These are phyloP conservation scores for Pelargonium myrrhifolium DNA, from an alignment of 441 rosid genomes.

Conservation along the genomic window DNA sequence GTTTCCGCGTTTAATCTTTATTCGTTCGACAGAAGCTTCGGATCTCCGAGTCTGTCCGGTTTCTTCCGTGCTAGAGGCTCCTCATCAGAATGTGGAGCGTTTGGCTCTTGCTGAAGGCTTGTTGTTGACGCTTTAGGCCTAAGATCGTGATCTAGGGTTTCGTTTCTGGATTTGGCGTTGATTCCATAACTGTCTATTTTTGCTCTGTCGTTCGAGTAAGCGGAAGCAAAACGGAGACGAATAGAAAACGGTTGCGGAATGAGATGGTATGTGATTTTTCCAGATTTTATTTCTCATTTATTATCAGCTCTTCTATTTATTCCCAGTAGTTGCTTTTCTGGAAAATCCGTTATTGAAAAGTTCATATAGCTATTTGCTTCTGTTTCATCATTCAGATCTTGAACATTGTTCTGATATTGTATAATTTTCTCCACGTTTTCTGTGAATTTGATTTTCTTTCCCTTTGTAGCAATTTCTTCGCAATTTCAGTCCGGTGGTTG, in stretches of 20 bases:
- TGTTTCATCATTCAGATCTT: conserved; percentile 37
- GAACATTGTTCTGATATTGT: conserved; percentile 26
- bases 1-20: background rate
- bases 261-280: conserved; percentile 63
- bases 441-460: background rate
- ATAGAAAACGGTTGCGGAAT: conserved; percentile 51
- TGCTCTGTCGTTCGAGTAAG: conserved; percentile 21
- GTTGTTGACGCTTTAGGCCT: conserved; percentile 25
- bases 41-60: background rate
- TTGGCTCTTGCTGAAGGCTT: conserved; percentile 27
- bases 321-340: background rate
- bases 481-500: background rate
- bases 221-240: conserved; percentile 51
- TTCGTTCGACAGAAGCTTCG: background rate
- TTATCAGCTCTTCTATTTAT: background rate
- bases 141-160: conserved; percentile 80
- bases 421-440: conserved; percentile 14
- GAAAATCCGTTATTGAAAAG: conserved; percentile 1
- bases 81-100: conserved; percentile 6
- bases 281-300: conserved; percentile 7
- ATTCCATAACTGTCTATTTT: conserved; percentile 16
- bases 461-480: background rate
- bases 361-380: conserved; percentile 15
- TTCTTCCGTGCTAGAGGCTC: background rate
- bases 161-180: conserved; percentile 23